phyloP scores from a whole-genome alignment of 2,329 filamentous ascomycete species.

The Cordyceps farinosa region DNA sequence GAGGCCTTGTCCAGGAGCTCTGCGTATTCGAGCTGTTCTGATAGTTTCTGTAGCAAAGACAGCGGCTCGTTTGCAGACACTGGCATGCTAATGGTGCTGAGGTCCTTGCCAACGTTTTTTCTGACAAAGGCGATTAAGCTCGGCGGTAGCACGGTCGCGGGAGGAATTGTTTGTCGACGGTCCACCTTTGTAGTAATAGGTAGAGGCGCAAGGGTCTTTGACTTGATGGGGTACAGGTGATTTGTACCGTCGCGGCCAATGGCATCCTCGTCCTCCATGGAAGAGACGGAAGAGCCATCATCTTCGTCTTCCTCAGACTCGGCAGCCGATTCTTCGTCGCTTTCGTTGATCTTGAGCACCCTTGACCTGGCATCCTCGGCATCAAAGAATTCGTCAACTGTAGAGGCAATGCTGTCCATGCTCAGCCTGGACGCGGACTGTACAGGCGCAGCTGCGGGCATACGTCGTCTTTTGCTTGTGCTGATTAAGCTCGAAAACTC shows the following conservation, averaged over 20 bases:
- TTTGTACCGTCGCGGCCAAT: constrained; percentile 57
- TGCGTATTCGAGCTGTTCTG: constrained; percentile 89
- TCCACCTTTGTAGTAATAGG: constrained; percentile 63
- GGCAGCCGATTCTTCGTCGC: constrained; percentile 59
- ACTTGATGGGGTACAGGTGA: constrained; percentile 67
- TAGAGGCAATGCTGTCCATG: constrained; percentile 68
- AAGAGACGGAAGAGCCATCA: constrained; percentile 58
- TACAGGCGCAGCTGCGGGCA: constrained; percentile 50
- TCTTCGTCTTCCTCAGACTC: constrained; percentile 54
- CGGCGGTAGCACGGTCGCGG: constrained; percentile 75
- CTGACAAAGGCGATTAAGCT: constrained; percentile 91
- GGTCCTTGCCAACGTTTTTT: constrained; percentile 97
- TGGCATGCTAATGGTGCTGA: constrained; percentile 96
- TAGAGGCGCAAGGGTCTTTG: constrained; percentile 73
- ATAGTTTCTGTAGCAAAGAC: constrained; percentile 80
- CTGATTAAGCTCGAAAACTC: constrained; percentile 77
- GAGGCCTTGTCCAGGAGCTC: constrained; percentile 75
- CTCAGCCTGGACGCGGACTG: constrained; percentile 53
- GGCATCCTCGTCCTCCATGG: constrained; percentile 56
- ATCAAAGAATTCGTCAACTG: constrained; percentile 91
- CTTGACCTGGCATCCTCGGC: constrained; percentile 66
- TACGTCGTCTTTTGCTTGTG: constrained; percentile 74
- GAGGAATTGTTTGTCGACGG: constrained; percentile 66
- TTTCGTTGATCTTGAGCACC: constrained; percentile 69
- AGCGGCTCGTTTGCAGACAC: constrained; percentile 93